Base-by-base conservation (phyloP, 768 basidiomycete genomes). In the Psilocybe azurescens region DNA sequence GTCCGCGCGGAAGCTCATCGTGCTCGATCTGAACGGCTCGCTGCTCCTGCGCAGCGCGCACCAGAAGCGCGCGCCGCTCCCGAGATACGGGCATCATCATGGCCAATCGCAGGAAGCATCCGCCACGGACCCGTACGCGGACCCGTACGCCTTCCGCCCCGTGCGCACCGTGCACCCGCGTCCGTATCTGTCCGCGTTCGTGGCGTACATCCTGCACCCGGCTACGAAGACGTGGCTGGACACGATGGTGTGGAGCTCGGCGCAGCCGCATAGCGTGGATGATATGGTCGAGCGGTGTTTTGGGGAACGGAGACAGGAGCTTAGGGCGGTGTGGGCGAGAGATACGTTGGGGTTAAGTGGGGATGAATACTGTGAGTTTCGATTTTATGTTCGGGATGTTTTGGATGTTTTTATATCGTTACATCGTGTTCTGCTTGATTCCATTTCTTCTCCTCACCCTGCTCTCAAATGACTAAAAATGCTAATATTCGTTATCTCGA, bases 241-340 rank as follows among this genome's bases (percentile, higher is more conserved):
- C 60, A 87, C 89, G 5, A 94, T 94, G 90, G 84, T 95, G 3
- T 95, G 93, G 93, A 91, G 89, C 69, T 91, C 89, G 2, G 93
- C 93, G 3, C 91, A 93, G 69, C 91, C 92, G 1, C 88, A 88
- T 53, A 92, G 85, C 69, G 93, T 93, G 8, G 73, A 76, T 0
- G 87, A 89, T 66, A 94, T 95, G 93, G 89, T 91, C 0, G 71
- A 83, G 20, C 79, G 77, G 36, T 81, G 82, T 38, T 93, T 94
- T 70, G 84, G 79, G 10, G 67, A 75, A 0, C 69, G 74, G 28
- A 74, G 75, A 54, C 57, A 67, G 2, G 72, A 77, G 16, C 74
- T 93, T 3, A 73, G 85, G 14, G 90, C 87, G 0, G 78, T 93
- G 0, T 95, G 93, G 93, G 90, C 91, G 14, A 79, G 94, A 53